Evolutionary conservation across 305 asterid genomes (phyloP), one percentile per base, ranked within the genome.

Genomic region (Solanum aculeatissimum): DNA sequence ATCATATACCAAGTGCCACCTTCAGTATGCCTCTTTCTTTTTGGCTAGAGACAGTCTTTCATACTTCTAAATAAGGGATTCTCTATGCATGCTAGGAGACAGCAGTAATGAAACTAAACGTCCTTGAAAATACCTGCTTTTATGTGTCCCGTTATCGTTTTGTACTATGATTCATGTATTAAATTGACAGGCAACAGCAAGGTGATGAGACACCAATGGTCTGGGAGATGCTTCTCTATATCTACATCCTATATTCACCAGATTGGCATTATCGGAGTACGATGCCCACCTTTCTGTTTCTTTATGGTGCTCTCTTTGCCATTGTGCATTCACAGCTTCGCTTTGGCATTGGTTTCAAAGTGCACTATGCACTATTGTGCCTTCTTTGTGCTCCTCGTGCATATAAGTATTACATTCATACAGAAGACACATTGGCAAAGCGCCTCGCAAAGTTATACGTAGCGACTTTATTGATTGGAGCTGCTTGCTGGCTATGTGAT

Each of bases 151-250:
- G 25, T 68, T 40, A 70, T 38, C 12, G 54, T 70, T 70, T 12
- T 75, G 23, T 75, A 75, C 82, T 23, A 21, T 80, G 55, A 45
- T 55, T 57, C 18, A 38, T 78, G 83, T 80, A 87, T 58, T 75
- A 68, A 49, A 57, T 86, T 86, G 86, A 62, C 91, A 95, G 98
- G 95, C 97, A 94, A 89, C 98, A 95, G 86, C 98, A 91, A 87
- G 97, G 98, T 43, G 98, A 95, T 82, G 98, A 95, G 91, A 95
- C 98, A 38, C 98, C 98, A 54, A 95, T 95, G 98, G 97, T 95
- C 81, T 95, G 98, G 98, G 98, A 95, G 91, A 95, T 93, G 98
- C 98, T 95, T 82, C 94, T 95, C 25, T 95, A 95, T 81, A 91
- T 95, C 69, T 95, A 95, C 93, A 95, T 95, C 86, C 94, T 95